phyloP scores from a whole-genome alignment of 139 green algal species.

The Penium margaritaceum region DNA sequence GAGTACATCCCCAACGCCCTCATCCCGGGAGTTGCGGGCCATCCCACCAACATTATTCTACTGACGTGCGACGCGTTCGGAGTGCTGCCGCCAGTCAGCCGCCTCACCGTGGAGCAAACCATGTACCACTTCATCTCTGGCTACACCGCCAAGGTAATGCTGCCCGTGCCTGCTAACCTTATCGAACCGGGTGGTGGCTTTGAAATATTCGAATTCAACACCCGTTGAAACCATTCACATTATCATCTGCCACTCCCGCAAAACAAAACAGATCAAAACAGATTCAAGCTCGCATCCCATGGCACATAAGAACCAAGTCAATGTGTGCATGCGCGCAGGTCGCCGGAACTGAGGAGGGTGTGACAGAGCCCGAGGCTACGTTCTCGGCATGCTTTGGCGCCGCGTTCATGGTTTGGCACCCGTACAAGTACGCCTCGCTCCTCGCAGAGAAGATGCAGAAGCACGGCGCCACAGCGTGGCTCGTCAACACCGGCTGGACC shows the following conservation, averaged over 20 bases:
- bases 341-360: slow-evolving; percentile 83
- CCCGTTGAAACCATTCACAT: no score
- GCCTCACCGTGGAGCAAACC: slow-evolving; percentile 75
- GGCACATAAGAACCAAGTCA: no score
- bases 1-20: slow-evolving; percentile 78
- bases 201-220: no score
- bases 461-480: slow-evolving; percentile 71
- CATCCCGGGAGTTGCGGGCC: slow-evolving; percentile 18
- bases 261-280: no score
- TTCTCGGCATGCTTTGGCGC: slow-evolving; percentile 51
- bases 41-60: slow-evolving; percentile 67
- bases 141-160: slow-evolving; percentile 79
- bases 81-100: slow-evolving; percentile 65
- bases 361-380: slow-evolving; percentile 86
- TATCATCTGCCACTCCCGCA: no score
- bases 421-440: slow-evolving; percentile 80
- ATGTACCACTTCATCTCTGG: slow-evolving; percentile 97
- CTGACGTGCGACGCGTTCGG: slow-evolving; percentile 89
- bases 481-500: slow-evolving; percentile 85
- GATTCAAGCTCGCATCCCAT: no score
- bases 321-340: no score
- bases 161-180: no score
- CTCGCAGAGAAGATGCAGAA: slow-evolving; percentile 75
- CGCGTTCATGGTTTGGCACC: slow-evolving; percentile 70
- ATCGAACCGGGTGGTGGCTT: no score